Conservation (phyloP, 441 rosid genomes). For the Croton setiger region DNA sequence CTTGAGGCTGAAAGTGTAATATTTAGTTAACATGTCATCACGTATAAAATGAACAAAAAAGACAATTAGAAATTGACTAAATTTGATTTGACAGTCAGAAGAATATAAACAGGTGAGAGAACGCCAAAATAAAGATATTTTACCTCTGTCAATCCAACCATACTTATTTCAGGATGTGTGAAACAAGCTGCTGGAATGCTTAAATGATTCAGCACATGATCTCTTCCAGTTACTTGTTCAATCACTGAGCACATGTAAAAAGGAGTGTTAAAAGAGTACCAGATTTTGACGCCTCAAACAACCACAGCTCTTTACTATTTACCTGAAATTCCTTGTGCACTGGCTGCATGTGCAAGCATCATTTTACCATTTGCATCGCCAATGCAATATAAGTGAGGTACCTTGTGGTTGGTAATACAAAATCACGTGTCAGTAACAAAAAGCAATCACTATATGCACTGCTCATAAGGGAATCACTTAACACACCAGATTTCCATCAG, state of each 20-base stretch:
- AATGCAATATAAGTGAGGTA: constrained; percentile 76
- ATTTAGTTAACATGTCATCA: constrained; percentile 16
- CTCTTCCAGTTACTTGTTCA: constrained; percentile 88
- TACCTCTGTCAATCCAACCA: constrained; percentile 98
- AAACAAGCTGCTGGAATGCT: constrained; percentile 98
- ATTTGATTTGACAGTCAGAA: neutral
- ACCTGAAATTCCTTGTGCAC: constrained; percentile 99
- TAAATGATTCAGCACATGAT: constrained; percentile 87
- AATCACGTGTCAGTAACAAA: constrained; percentile 15
- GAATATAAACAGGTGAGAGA: neutral
- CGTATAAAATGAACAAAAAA: neutral
- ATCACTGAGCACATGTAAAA: constrained; percentile 52
- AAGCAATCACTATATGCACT: neutral
- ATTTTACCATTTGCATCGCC: constrained; percentile 97
- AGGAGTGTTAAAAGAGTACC: constrained; percentile 9
- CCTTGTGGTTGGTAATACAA: constrained; percentile 32
- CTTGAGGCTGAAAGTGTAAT: constrained; percentile 72
- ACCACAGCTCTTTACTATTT: constrained; percentile 1
- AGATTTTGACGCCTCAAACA: constrained; percentile 10
- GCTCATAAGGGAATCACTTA: constrained; percentile 6
- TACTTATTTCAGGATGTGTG: constrained; percentile 98
- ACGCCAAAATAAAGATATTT: constrained; percentile 1
- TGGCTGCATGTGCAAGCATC: constrained; percentile 99
- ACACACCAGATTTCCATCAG: constrained; percentile 69
- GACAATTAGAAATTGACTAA: neutral